Percentiles rank a stretch among this genome's conserved stretches.
These are phyloP conservation scores for Nakaseomyces bracarensis DNA, from an alignment of 1,139 yeast genomes.

Conservation along the genomic window DNA sequence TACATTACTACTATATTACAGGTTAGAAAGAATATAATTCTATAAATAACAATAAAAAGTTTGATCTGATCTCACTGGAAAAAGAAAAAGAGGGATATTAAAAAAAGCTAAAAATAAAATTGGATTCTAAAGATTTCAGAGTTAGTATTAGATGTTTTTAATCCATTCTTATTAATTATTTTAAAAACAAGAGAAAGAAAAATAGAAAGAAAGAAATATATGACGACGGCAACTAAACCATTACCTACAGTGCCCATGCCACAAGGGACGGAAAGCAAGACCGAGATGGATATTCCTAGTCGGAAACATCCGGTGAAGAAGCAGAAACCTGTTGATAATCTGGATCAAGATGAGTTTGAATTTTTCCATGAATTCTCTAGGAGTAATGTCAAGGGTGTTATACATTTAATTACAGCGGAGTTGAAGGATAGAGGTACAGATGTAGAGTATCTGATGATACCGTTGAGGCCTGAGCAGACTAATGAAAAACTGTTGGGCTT, in stretches of 20 bases:
- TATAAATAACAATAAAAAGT: too few species aligned
- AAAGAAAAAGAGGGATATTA: too few species aligned
- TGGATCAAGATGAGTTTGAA: conserved; percentile 31
- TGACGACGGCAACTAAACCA: conserved; percentile 15
- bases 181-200: not conserved
- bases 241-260: conserved; percentile 9
- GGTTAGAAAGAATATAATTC: too few species aligned
- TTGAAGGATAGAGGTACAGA: conserved; percentile 45
- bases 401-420: conserved; percentile 59
- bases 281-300: conserved; percentile 2
- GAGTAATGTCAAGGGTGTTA: conserved; percentile 52
- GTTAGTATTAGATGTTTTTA: too few species aligned
- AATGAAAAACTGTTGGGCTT: conserved; percentile 49
- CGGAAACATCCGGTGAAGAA: not conserved
- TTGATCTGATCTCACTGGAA: too few species aligned
- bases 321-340: conserved; percentile 9
- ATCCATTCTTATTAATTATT: too few species aligned
- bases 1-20: too few species aligned
- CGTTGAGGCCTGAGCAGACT: conserved; percentile 58
- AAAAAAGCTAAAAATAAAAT: too few species aligned
- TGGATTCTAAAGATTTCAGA: too few species aligned
- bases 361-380: conserved; percentile 49
- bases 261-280: too few species aligned
- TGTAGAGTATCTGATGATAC: conserved; percentile 57
- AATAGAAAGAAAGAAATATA: not conserved